Evolutionary conservation across 106 monocot genomes (phyloP).

Genomic region (Allium cepa): DNA sequence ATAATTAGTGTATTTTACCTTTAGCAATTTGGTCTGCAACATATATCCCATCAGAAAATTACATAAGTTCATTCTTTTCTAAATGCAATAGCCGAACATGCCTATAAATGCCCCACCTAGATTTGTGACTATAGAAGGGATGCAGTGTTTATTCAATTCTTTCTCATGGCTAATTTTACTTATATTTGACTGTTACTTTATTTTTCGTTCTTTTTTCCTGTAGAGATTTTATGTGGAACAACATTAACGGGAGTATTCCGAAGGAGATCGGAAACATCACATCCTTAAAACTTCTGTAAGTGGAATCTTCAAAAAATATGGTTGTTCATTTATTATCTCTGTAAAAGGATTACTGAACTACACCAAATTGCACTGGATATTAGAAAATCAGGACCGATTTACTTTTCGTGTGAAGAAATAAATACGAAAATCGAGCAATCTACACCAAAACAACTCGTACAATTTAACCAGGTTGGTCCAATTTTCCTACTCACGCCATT

Average conservation of each 20-base stretch:
- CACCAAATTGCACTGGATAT: too few relatives aligned
- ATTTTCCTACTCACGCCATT: too few relatives aligned
- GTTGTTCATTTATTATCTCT: background rate
- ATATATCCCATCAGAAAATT: too few relatives aligned
- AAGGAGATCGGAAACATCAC: conserved; percentile 81
- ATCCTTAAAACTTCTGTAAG: conserved; percentile 74
- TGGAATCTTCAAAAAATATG: conserved; percentile 1
- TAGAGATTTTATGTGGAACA: conserved; percentile 97
- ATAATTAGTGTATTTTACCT: too few relatives aligned
- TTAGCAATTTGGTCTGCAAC: too few relatives aligned
- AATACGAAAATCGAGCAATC: too few relatives aligned
- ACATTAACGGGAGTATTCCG: conserved; percentile 72
- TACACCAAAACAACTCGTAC: too few relatives aligned
- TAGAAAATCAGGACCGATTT: too few relatives aligned
- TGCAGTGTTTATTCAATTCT: too few relatives aligned
- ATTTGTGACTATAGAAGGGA: background rate
- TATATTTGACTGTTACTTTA: background rate
- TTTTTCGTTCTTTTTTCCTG: background rate
- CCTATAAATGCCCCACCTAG: background rate
- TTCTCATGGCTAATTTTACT: background rate
- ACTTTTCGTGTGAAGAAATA: too few relatives aligned
- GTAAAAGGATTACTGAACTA: too few relatives aligned
- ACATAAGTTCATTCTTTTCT: background rate
- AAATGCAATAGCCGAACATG: background rate
- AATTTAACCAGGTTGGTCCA: too few relatives aligned